Conservation (phyloP, 2,329 filamentous ascomycete species). For the Xylaria sp. region DNA sequence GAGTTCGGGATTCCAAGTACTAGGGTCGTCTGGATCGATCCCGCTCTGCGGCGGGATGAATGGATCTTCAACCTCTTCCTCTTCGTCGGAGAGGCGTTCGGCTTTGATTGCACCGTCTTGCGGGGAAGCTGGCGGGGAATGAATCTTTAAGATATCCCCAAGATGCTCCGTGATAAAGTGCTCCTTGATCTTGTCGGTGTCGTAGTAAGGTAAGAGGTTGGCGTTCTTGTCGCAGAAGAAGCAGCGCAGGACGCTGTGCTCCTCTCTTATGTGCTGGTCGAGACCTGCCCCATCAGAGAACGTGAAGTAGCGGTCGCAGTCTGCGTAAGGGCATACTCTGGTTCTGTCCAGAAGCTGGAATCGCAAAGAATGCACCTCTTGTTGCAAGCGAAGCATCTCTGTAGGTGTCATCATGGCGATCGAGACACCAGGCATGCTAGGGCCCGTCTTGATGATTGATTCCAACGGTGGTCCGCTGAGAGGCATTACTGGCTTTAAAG, state of each 20-base stretch:
- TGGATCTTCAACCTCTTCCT: too few relatives aligned
- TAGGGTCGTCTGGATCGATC: background rate
- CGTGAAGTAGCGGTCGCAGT: constrained; percentile 45
- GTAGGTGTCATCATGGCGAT: constrained; percentile 48
- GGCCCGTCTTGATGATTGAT: constrained; percentile 43
- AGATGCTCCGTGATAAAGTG: constrained; percentile 35
- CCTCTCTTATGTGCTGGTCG: constrained; percentile 44
- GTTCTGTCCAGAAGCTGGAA: constrained; percentile 44
- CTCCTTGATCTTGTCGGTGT: constrained; percentile 25
- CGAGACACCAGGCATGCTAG: constrained; percentile 45
- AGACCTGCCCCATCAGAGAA: constrained; percentile 40
- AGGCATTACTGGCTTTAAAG: constrained; percentile 44
- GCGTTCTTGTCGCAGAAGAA: constrained; percentile 35
- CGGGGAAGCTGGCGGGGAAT: background rate
- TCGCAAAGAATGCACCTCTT: constrained; percentile 44
- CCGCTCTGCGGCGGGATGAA: too few relatives aligned
- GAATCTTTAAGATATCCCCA: constrained; percentile 23
- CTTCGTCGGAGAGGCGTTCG: too few relatives aligned
- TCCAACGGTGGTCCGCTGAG: constrained; percentile 46
- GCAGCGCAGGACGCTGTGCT: constrained; percentile 41
- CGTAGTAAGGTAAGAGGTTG: constrained; percentile 43
- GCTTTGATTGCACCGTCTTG: too few relatives aligned
- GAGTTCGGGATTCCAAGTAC: background rate
- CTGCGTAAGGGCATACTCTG: constrained; percentile 46
- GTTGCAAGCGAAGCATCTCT: constrained; percentile 47